phyloP scores from a whole-genome alignment of 352 stramenopile genomes.

The Phytopythium mirpurense region DNA sequence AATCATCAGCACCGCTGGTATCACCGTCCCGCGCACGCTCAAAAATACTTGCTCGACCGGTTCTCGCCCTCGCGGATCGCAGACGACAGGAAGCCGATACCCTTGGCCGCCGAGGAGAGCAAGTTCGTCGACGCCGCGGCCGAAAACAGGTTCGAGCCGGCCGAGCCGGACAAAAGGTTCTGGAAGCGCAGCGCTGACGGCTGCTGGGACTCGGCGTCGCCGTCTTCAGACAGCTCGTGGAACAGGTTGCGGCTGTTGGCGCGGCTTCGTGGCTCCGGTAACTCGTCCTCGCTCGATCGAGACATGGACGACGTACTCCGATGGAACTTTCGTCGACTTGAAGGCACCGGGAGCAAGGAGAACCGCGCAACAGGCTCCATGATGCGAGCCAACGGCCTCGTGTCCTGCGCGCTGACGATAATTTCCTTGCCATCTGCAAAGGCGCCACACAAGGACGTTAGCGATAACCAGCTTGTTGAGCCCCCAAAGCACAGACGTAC shows the following conservation, averaged over 20 bases:
- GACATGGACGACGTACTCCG: slow-evolving; percentile 28
- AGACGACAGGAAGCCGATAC: slow-evolving; percentile 78
- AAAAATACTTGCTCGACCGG: slow-evolving; percentile 59
- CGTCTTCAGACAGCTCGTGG: slow-evolving; percentile 27
- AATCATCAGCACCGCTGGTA: not conserved
- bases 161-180: slow-evolving; percentile 60
- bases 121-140: slow-evolving; percentile 53
- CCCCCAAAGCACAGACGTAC: slow-evolving; percentile 37
- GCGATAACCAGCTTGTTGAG: too few relatives aligned
- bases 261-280: slow-evolving; percentile 17
- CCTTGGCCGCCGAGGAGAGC: slow-evolving; percentile 68
- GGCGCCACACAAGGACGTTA: slow-evolving; percentile 12
- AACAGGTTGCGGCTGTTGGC: slow-evolving; percentile 33
- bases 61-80: slow-evolving; percentile 55
- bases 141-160: slow-evolving; percentile 61
- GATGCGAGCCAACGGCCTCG: slow-evolving; percentile 57
- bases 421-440: slow-evolving; percentile 70
- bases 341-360: slow-evolving; percentile 70
- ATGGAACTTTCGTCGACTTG: slow-evolving; percentile 45
- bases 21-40: slow-evolving; percentile 5
- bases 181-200: slow-evolving; percentile 50
- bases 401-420: slow-evolving; percentile 61
- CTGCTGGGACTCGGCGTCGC: slow-evolving; percentile 26
- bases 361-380: slow-evolving; percentile 75
- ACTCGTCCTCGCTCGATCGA: slow-evolving; percentile 23